A percentile compares a stretch with the other conserved stretches of the same genome.
These are phyloP conservation scores for Trichoderma semiorbis DNA, from an alignment of 2,329 filamentous ascomycete genomes.

Conservation along the genomic window DNA sequence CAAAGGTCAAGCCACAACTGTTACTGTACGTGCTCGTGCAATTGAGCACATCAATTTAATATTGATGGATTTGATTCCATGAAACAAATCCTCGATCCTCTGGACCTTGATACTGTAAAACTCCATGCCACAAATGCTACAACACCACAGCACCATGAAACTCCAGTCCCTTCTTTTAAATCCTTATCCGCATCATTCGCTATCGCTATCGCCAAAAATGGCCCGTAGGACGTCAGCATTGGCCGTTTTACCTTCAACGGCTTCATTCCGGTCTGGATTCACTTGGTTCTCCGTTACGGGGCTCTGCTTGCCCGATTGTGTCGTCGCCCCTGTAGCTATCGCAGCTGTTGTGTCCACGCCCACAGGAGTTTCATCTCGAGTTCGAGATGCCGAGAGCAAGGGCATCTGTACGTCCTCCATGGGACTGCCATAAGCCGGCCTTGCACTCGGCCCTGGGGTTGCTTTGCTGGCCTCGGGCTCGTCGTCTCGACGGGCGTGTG, in stretches of 20 bases:
- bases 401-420: constrained; percentile 10
- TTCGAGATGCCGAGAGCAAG: neutral
- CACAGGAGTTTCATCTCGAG: neutral
- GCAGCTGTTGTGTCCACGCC: neutral
- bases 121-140: too few species aligned
- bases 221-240: constrained; percentile 81
- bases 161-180: neutral
- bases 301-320: neutral
- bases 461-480: constrained; percentile 31
- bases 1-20: neutral
- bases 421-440: neutral
- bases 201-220: constrained; percentile 88
- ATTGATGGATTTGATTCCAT: too few species aligned
- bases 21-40: neutral
- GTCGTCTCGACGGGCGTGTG: constrained; percentile 57
- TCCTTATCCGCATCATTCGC: constrained; percentile 45
- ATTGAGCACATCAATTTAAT: neutral
- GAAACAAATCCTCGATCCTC: too few species aligned
- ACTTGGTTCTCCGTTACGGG: constrained; percentile 39
- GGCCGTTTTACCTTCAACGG: constrained; percentile 66
- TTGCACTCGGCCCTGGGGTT: neutral
- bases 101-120: too few species aligned
- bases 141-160: neutral
- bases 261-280: constrained; percentile 66
- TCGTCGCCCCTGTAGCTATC: neutral